Base-by-base conservation (phyloP, 257 asterid genomes). In the Linderniella brevidens region DNA sequence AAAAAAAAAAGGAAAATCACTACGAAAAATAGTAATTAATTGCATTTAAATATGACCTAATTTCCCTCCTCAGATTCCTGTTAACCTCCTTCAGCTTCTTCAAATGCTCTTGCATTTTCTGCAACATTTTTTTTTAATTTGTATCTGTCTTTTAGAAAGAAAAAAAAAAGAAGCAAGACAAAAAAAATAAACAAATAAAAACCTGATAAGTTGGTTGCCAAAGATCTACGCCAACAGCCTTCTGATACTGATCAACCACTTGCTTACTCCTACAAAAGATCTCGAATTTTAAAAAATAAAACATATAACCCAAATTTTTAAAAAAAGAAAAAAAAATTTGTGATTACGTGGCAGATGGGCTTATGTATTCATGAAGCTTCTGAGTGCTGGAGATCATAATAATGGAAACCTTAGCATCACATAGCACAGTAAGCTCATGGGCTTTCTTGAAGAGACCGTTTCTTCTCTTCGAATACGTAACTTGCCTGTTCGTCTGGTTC, bases 151-250 rank as follows among this genome's bases (percentile, higher is more conserved):
- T n/a, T n/a, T n/a, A n/a, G n/a, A n/a, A n/a, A n/a, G n/a, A n/a
- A n/a, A n/a, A n/a, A n/a, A n/a, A n/a, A n/a, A n/a, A n/a, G n/a
- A n/a, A 25, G 3, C 32, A 25, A 25, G 4, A 25, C 6, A 25
- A 2, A 25, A 25, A 25, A 25, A 25, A 25, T 25, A 42, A 5
- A 7, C 37, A 20, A 59, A 9, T 14, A 8, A 17, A 14, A 42
- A 78, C 80, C 84, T 74, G 72, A 49, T 62, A 75, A 41, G 75
- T 78, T 5, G 65, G 52, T 65, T 55, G 69, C 90, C 90, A 78
- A 0, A 78, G 60, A 78, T 78, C 79, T 41, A 69, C 67, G 17
- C 73, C 79, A 1, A 58, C 53, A n/a, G 63, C 44, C 19, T 58
- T 70, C 58, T 74, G 80, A 45, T 72, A 78, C 41, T 55, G 66